Evolutionary conservation across 2,329 filamentous ascomycete genomes (phyloP).

Genomic region (Pseudogymnoascus sp.): DNA sequence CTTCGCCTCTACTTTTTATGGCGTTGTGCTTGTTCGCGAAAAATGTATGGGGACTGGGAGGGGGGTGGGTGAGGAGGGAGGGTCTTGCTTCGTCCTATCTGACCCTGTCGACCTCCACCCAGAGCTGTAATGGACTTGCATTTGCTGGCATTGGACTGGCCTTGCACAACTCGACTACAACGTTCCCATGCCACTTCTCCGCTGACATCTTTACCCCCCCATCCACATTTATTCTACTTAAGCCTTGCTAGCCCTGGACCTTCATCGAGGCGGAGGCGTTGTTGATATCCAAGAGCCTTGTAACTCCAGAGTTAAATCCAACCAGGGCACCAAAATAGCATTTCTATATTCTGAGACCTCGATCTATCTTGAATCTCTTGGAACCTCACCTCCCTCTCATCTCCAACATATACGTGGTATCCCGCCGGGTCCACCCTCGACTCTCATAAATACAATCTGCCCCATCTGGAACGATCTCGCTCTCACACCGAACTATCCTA

Average conservation of each 20-base stretch:
- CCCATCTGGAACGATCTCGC: neutral
- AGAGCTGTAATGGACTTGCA: neutral
- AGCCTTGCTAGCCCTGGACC: constrained; percentile 7
- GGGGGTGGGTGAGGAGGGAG: neutral
- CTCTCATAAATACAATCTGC: constrained; percentile 7
- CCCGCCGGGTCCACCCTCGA: constrained; percentile 1
- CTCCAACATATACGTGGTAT: neutral
- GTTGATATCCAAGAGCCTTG: constrained; percentile 3
- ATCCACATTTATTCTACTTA: constrained; percentile 8
- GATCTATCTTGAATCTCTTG: neutral
- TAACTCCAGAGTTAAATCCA: constrained; percentile 4
- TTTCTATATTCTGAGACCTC: neutral
- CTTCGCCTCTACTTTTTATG: neutral
- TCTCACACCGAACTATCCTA: neutral
- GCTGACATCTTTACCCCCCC: constrained; percentile 4
- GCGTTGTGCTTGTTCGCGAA: neutral
- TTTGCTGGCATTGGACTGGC: neutral
- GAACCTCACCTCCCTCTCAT: neutral
- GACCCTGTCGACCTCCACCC: constrained; percentile 3
- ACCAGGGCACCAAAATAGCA: constrained; percentile 9
- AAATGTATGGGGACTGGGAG: neutral
- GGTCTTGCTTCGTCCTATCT: constrained; percentile 4
- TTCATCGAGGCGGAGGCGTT: constrained; percentile 6
- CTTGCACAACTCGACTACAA: constrained; percentile 5
- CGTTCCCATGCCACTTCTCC: constrained; percentile 7